phyloP scores from a whole-genome alignment of 805 yeast species.

The Limtongia smithiae region DNA sequence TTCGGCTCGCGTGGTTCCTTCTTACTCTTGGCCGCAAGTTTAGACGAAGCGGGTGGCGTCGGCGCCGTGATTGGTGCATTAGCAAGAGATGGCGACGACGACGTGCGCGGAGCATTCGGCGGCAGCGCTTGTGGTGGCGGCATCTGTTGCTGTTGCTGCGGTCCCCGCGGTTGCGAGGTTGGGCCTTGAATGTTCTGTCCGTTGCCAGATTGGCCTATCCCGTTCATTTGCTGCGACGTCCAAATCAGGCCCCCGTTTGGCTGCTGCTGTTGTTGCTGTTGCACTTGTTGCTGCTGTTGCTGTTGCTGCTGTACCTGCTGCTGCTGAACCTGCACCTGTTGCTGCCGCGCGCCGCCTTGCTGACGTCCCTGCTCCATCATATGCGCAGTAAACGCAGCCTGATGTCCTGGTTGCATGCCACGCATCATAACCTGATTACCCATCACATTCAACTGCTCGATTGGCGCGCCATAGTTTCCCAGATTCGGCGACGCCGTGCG shows the following conservation, averaged over 20 bases:
- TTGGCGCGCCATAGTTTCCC: conserved; percentile 29
- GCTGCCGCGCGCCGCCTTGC: background rate
- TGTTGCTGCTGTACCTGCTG: no score
- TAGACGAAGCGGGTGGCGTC: conserved; percentile 27
- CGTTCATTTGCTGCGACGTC: conserved; percentile 13
- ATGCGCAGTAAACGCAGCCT: conserved; percentile 8
- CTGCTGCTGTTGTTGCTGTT: no score
- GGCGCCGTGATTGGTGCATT: conserved; percentile 24
- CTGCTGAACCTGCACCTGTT: conserved; percentile 7
- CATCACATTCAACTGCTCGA: conserved; percentile 35
- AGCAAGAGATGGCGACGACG: conserved; percentile 22
- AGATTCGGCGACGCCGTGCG: conserved; percentile 36
- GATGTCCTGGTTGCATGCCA: conserved; percentile 15
- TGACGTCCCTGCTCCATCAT: conserved; percentile 15
- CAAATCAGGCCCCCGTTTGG: conserved; percentile 14
- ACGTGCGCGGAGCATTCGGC: conserved; percentile 7
- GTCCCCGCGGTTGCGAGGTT: conserved; percentile 5
- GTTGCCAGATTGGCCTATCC: background rate
- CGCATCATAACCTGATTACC: conserved; percentile 30
- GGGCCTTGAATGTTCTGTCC: background rate
- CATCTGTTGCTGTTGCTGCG: conserved; percentile 23
- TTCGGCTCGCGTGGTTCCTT: conserved; percentile 25
- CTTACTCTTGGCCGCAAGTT: conserved; percentile 20
- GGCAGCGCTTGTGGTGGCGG: conserved; percentile 27
- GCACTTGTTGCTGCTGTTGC: conserved; percentile 5